Conservation (phyloP, 2,329 filamentous ascomycete species). For the Trichoderma hamatum region DNA sequence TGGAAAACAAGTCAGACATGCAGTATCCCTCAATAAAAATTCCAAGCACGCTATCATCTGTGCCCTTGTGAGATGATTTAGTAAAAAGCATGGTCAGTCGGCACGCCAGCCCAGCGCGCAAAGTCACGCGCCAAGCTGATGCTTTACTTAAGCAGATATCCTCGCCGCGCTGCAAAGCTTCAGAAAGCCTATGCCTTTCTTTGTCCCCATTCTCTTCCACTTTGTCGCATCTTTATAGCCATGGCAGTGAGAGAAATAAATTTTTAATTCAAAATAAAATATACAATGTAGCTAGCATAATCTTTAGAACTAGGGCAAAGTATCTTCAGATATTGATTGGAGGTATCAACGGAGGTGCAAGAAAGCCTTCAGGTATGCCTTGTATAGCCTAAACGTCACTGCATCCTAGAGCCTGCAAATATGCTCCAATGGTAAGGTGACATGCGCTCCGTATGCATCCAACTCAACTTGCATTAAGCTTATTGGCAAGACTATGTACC, state of each 20-base stretch:
- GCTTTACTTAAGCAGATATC: slow-evolving; percentile 13
- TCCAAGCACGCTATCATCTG: neutral
- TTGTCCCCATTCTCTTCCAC: neutral
- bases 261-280: neutral
- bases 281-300: neutral
- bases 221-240: neutral
- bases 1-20: neutral
- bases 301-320: neutral
- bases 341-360: neutral
- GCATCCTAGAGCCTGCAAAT: neutral
- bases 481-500: neutral
- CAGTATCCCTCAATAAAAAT: neutral
- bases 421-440: neutral
- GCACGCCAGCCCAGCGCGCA: slow-evolving; percentile 1
- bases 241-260: neutral
- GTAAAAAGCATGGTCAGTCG: neutral
- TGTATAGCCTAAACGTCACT: neutral
- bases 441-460: neutral
- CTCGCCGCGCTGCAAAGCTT: neutral
- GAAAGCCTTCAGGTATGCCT: slow-evolving; percentile 1
- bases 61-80: slow-evolving; percentile 18
- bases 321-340: neutral
- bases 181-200: neutral
- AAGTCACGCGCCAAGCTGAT: slow-evolving; percentile 20
- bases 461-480: slow-evolving; percentile 1